Base-by-base conservation (phyloP, 176 grass and related monocot genomes). In the Paspalum vaginatum region DNA sequence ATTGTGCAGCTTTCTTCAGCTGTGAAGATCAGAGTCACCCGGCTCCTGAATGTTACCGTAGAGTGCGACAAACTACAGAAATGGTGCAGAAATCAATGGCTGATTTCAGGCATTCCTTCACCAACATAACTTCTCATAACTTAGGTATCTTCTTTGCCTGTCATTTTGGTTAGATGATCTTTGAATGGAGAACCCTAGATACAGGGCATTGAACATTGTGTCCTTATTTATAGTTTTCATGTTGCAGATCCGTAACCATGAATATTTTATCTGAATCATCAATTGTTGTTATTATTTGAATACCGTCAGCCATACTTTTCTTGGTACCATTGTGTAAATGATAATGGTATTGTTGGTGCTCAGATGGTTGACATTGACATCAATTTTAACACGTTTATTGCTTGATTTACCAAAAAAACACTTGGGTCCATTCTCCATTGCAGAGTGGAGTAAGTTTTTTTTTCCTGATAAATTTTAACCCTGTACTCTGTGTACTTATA, bases 1-100 rank as follows among this genome's bases (percentile, higher is more conserved):
- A 99, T 88, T 85, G 73, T 79, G 80, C 25, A 54, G 58, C 83
- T 64, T 91, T 86, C 87, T 84, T 80, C 32, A 84, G 70, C 75
- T 83, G 81, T 24, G 79, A 88, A 1, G 85, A 91, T 64, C 61
- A 88, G 15, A 74, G 44, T 51, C 50, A 17, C 16, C 40, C 51
- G 21, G 47, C 69, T 85, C 53, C 82, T 82, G 85, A 78, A 70
- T 82, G 70, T 62, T 89, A 77, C 79, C 70, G 61, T 51, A 72
- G 79, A 76, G 62, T 45, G 41, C 54, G 74, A 15, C 80, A 55
- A 58, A 65, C 72, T 18, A 51, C 51, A 76, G 70, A 87, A 88
- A 70, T 18, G 60, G 71, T 72, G 25, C 67, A 42, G 7, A 82
- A 77, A 60, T 81, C 69, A 67, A 52, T 42, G 7, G 77, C 70